Evolutionary conservation across 192 early-diverging fungal genomes (phyloP).

Genomic region (Rhizophagus clarus): DNA sequence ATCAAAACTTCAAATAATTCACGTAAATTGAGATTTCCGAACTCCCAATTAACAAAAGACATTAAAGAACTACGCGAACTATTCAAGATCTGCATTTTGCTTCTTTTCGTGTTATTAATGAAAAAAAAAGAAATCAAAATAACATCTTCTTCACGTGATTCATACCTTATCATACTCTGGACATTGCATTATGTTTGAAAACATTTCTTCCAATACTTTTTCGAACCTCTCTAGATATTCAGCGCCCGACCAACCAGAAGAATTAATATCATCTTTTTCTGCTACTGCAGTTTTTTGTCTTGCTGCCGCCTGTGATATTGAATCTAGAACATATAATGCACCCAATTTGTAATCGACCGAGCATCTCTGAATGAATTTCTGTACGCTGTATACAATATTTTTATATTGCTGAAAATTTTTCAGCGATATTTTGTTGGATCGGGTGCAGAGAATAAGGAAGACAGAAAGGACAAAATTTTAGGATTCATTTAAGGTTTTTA

Average conservation of each 20-base stretch:
- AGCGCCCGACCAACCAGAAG: conserved; percentile 26
- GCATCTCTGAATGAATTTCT: conserved; percentile 54
- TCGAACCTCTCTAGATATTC: conserved; percentile 49
- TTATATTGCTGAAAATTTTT: conserved; percentile 49
- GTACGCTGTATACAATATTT: conserved; percentile 51
- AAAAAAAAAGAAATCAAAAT: not conserved
- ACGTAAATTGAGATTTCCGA: too few species aligned
- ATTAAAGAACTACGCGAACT: too few species aligned
- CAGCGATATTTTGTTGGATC: conserved; percentile 4
- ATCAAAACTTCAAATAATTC: too few species aligned
- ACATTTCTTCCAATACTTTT: conserved; percentile 45
- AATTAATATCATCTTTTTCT: conserved; percentile 36
- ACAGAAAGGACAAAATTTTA: not conserved
- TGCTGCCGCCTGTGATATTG: conserved; percentile 52
- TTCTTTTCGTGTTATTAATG: not conserved
- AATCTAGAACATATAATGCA: conserved; percentile 64
- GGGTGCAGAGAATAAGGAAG: not conserved
- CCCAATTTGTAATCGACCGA: conserved; percentile 59
- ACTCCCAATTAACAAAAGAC: too few species aligned
- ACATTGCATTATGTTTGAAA: conserved; percentile 46
- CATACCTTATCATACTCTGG: conserved; percentile 48
- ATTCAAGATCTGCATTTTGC: not conserved
- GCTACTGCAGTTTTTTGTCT: conserved; percentile 35
- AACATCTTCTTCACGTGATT: not conserved
- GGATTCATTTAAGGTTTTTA: conserved; percentile 1